phyloP scores from a whole-genome alignment of 2,329 filamentous ascomycete genomes.

The Drechslera avenae region DNA sequence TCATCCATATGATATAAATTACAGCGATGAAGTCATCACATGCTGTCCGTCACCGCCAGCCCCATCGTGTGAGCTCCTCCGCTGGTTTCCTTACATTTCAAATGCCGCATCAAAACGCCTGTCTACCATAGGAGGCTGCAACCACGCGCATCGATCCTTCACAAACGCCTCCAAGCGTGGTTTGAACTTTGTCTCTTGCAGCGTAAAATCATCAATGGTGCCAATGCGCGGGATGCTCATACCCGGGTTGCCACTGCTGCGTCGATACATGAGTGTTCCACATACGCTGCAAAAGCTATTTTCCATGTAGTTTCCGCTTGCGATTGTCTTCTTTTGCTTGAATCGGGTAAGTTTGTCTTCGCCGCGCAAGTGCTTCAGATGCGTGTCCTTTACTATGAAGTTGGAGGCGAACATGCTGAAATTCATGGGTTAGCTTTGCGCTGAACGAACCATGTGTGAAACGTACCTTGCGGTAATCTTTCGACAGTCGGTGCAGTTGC shows the following conservation, averaged over 20 bases:
- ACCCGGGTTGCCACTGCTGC: slow-evolving; percentile 53
- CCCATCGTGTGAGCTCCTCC: no score
- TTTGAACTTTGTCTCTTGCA: slow-evolving; percentile 62
- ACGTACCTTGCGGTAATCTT: slow-evolving; percentile 57
- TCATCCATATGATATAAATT: no score
- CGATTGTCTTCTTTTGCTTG: slow-evolving; percentile 10
- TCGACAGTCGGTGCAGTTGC: slow-evolving; percentile 65
- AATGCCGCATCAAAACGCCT: no score
- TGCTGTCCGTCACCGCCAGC: no score
- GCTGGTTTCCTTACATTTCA: no score
- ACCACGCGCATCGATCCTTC: slow-evolving; percentile 48
- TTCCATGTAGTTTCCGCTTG: slow-evolving; percentile 60
- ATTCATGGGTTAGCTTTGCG: no score
- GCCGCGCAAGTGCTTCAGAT: slow-evolving; percentile 51
- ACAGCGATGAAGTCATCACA: no score
- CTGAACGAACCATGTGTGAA: no score
- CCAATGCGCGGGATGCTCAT: slow-evolving; percentile 60
- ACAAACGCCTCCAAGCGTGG: slow-evolving; percentile 60
- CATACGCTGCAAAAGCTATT: slow-evolving; percentile 66
- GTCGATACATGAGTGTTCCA: slow-evolving; percentile 65
- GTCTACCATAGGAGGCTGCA: no score
- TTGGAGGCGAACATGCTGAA: slow-evolving; percentile 63
- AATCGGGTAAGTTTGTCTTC: slow-evolving; percentile 51
- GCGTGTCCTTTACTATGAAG: slow-evolving; percentile 55
- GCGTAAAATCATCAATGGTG: slow-evolving; percentile 64